Conservation (phyloP, 306 rosid genomes). For the Lagenaria siceraria region DNA sequence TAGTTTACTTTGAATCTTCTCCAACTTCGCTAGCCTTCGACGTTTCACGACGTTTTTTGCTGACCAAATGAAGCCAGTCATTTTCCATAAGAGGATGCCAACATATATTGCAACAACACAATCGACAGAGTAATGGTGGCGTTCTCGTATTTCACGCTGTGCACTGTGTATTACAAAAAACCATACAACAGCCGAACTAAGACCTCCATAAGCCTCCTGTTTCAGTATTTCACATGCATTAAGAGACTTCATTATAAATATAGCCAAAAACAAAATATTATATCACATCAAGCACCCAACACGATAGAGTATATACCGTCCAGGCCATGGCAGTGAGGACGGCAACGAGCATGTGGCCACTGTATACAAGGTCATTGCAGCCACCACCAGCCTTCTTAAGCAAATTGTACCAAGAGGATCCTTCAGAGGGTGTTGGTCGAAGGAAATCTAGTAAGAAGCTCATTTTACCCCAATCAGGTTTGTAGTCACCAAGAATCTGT, state of each 20-base stretch:
- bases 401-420: slow-evolving; percentile 67
- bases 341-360: slow-evolving; percentile 96
- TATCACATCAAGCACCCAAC: not conserved
- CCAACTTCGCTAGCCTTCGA: slow-evolving; percentile 34
- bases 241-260: not conserved
- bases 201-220: slow-evolving; percentile 97
- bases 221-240: slow-evolving; percentile 6
- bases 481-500: slow-evolving; percentile 29
- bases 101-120: slow-evolving; percentile 77
- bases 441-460: slow-evolving; percentile 65
- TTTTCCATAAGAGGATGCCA: slow-evolving; percentile 86
- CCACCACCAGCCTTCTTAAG: slow-evolving; percentile 91
- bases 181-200: slow-evolving; percentile 81
- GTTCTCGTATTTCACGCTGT: slow-evolving; percentile 90
- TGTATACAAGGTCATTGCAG: slow-evolving; percentile 88
- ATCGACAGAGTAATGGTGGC: slow-evolving; percentile 77
- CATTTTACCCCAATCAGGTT: slow-evolving; percentile 78
- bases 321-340: slow-evolving; percentile 98
- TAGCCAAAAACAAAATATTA: not conserved
- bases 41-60: slow-evolving; percentile 11
- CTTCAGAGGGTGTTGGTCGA: slow-evolving; percentile 59
- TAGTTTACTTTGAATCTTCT: slow-evolving; percentile 61
- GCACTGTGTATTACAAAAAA: slow-evolving; percentile 70
- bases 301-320: slow-evolving; percentile 44
- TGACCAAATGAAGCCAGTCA: slow-evolving; percentile 81